A percentile compares a stretch with the other conserved stretches of the same genome.
These are phyloP conservation scores for Xylaria sp. DNA, from an alignment of 495 filamentous ascomycete species.

Conservation along the genomic window DNA sequence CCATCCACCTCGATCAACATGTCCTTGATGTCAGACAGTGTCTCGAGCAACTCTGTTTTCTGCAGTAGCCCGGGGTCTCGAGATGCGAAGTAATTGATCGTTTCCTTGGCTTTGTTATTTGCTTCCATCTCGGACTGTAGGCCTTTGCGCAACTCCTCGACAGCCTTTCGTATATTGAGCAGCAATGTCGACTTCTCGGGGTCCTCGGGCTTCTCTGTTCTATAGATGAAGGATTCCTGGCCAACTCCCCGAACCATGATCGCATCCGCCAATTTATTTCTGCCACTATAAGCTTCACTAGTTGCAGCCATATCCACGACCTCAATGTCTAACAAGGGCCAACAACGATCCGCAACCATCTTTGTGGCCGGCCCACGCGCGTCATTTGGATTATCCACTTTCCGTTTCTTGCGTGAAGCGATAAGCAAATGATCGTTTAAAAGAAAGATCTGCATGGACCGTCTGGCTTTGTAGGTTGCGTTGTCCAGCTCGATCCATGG, in stretches of 20 bases:
- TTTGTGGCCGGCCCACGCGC: slow-evolving; percentile 71
- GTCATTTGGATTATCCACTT: slow-evolving; percentile 71
- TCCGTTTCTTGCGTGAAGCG: slow-evolving; percentile 88
- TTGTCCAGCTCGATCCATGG: slow-evolving; percentile 96
- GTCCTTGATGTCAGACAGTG: slow-evolving; percentile 72
- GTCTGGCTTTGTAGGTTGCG: slow-evolving; percentile 89
- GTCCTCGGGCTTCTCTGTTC: slow-evolving; percentile 75
- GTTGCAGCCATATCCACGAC: slow-evolving; percentile 83
- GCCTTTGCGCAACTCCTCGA: slow-evolving; percentile 86
- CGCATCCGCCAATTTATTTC: slow-evolving; percentile 80
- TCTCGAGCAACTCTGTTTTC: slow-evolving; percentile 73
- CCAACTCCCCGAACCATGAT: slow-evolving; percentile 88
- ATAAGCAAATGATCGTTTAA: slow-evolving; percentile 95
- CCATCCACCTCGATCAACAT: slow-evolving; percentile 95
- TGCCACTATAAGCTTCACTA: slow-evolving; percentile 59
- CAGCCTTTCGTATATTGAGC: slow-evolving; percentile 86
- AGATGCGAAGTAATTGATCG: slow-evolving; percentile 79
- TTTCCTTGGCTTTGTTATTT: slow-evolving; percentile 76
- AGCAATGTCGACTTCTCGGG: slow-evolving; percentile 80
- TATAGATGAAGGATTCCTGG: slow-evolving; percentile 90
- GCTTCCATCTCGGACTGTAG: slow-evolving; percentile 83
- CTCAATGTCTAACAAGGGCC: slow-evolving; percentile 92
- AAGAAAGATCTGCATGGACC: slow-evolving; percentile 86
- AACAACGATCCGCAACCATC: slow-evolving; percentile 91
- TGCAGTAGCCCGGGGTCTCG: slow-evolving; percentile 75